Evolutionary conservation across 1,139 yeast genomes (phyloP).

Genomic region (Entelexis paramagnoliae): DNA sequence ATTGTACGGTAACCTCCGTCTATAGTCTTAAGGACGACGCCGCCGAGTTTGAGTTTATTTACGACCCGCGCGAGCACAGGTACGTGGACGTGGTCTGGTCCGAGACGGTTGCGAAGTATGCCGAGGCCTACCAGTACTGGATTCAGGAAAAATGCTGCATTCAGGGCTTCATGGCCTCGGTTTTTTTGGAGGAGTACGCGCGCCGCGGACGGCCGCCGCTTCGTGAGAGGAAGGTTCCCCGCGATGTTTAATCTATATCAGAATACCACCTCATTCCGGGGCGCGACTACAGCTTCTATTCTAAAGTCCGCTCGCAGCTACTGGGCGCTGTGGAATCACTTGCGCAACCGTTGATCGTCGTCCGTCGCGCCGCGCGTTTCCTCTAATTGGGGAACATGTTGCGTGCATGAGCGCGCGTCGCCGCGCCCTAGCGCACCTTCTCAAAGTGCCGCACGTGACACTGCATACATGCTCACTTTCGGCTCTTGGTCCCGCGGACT

Average conservation of each 20-base stretch:
- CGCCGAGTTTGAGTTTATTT: conserved; percentile 17
- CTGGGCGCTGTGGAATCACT: too few relatives aligned
- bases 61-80: conserved; percentile 12
- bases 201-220: background rate
- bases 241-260: too few relatives aligned
- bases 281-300: too few relatives aligned
- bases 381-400: background rate
- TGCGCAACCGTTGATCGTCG: too few relatives aligned
- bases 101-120: background rate
- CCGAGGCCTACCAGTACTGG: conserved; percentile 18
- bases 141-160: conserved; percentile 15
- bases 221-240: background rate
- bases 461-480: too few relatives aligned
- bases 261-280: too few relatives aligned
- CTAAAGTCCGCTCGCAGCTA: too few relatives aligned
- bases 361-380: background rate
- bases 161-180: conserved; percentile 21
- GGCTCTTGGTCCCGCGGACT: too few relatives aligned
- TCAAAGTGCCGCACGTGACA: background rate
- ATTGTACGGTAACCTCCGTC: conserved; percentile 8
- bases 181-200: conserved; percentile 13
- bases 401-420: background rate
- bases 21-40: conserved; percentile 2
- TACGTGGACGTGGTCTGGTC: conserved; percentile 20
- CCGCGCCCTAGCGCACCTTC: background rate